These are phyloP conservation scores for Leishmania lainsoni DNA, from an alignment of 208 protist species.

Conservation along the genomic window DNA sequence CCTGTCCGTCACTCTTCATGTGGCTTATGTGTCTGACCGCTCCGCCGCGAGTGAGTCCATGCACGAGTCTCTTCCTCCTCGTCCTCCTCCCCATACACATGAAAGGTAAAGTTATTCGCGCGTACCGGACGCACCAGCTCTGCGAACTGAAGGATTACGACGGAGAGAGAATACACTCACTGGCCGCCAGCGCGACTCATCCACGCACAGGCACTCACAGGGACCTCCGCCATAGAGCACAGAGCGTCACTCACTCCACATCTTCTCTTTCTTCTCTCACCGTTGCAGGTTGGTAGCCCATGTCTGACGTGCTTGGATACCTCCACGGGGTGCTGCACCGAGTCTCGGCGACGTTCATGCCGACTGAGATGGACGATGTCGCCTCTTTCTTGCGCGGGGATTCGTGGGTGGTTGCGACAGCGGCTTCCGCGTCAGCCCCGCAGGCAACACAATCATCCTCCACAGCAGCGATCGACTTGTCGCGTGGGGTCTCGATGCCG, in stretches of 20 bases:
- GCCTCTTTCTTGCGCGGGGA: slow-evolving; percentile 53
- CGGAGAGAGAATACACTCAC: background rate
- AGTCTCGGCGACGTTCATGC: slow-evolving; percentile 62
- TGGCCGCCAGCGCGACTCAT: background rate
- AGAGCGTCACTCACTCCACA: background rate
- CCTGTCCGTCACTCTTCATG: background rate
- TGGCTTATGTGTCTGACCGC: too few relatives aligned
- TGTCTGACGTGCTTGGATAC: slow-evolving; percentile 64
- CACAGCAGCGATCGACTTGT: background rate
- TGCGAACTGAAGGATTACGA: background rate
- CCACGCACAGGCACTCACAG: background rate
- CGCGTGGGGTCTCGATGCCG: background rate
- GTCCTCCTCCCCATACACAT: background rate
- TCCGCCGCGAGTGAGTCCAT: background rate
- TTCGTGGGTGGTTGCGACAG: slow-evolving; percentile 13
- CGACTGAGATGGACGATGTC: slow-evolving; percentile 57
- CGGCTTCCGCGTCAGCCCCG: background rate
- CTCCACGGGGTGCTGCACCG: slow-evolving; percentile 46
- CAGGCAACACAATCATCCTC: background rate
- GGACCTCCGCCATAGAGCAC: background rate
- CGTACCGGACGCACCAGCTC: background rate
- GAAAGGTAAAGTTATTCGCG: background rate
- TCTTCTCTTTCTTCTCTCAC: background rate
- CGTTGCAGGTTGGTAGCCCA: slow-evolving; percentile 10
- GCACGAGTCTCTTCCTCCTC: too few relatives aligned